These are phyloP conservation scores for Aspergillus fumigatiaffinis DNA, from an alignment of 2,329 filamentous ascomycete genomes.

Conservation along the genomic window DNA sequence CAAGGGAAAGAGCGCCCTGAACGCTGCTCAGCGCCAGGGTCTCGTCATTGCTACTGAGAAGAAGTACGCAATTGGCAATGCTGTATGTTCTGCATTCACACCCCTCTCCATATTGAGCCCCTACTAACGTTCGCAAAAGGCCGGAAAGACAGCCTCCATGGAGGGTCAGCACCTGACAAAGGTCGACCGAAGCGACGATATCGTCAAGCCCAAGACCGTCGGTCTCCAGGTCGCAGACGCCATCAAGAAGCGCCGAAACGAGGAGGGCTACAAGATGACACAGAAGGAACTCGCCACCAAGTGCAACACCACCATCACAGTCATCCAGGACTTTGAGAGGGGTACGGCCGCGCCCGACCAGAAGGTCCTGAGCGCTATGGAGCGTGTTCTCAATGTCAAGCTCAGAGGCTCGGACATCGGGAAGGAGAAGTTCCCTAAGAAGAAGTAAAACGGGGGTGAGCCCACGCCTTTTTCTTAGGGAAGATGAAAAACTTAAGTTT, in stretches of 20 bases:
- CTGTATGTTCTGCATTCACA: conserved; percentile 54
- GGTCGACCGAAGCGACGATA: conserved; percentile 95
- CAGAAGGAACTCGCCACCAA: conserved; percentile 83
- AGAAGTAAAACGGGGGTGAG: conserved; percentile 49
- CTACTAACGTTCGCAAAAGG: conserved; percentile 31
- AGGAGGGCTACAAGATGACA: conserved; percentile 90
- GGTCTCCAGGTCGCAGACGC: conserved; percentile 75
- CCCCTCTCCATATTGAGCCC: neutral
- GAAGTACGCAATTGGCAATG: conserved; percentile 76
- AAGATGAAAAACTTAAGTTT: conserved; percentile 11
- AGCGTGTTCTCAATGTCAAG: conserved; percentile 82
- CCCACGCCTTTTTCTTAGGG: conserved; percentile 21
- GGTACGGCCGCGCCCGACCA: conserved; percentile 76
- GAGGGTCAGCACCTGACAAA: conserved; percentile 97
- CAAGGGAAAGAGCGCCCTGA: conserved; percentile 76
- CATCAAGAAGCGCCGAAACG: conserved; percentile 74
- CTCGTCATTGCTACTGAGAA: conserved; percentile 81
- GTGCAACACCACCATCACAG: conserved; percentile 77
- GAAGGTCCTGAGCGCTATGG: conserved; percentile 73
- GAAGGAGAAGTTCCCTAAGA: conserved; percentile 74
- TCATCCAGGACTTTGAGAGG: conserved; percentile 82
- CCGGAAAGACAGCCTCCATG: conserved; percentile 44
- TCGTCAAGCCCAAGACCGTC: conserved; percentile 93
- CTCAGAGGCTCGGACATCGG: conserved; percentile 83
- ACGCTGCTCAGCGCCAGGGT: conserved; percentile 81